A percentile compares a stretch with the other conserved stretches of the same genome.
These are phyloP conservation scores for Talaromyces verruculosus DNA, from an alignment of 2,329 filamentous ascomycete genomes.

Conservation along the genomic window DNA sequence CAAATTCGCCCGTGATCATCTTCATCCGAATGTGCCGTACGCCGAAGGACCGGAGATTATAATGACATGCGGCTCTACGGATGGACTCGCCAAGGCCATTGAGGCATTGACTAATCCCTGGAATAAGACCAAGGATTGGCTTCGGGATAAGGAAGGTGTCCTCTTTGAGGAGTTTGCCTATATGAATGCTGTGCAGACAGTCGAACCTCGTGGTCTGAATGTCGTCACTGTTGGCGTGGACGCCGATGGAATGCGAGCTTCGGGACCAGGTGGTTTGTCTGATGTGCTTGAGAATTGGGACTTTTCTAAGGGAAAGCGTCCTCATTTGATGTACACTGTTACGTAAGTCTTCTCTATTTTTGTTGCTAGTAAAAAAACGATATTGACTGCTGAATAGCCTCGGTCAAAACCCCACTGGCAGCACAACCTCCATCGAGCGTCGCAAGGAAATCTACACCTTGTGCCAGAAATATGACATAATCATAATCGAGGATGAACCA, in stretches of 20 bases:
- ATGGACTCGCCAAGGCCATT: slow-evolving; percentile 77
- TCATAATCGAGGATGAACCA: slow-evolving; percentile 92
- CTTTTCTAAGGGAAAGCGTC: slow-evolving; percentile 66
- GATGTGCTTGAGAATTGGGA: slow-evolving; percentile 86
- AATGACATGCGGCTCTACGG: slow-evolving; percentile 78
- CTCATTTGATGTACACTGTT: slow-evolving; percentile 85
- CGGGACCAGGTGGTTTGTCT: slow-evolving; percentile 70
- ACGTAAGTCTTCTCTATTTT: slow-evolving; percentile 61
- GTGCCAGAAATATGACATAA: slow-evolving; percentile 79
- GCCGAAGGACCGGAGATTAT: slow-evolving; percentile 72
- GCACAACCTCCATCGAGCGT: slow-evolving; percentile 69
- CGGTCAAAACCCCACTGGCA: slow-evolving; percentile 85
- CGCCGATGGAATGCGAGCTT: slow-evolving; percentile 72
- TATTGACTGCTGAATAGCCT: slow-evolving; percentile 41
- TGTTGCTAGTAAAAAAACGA: background rate
- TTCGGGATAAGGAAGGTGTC: slow-evolving; percentile 70
- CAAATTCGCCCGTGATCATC: slow-evolving; percentile 70
- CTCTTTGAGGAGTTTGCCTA: slow-evolving; percentile 80
- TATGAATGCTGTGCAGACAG: slow-evolving; percentile 70
- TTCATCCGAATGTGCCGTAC: slow-evolving; percentile 83
- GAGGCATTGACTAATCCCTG: slow-evolving; percentile 75
- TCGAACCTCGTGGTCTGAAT: slow-evolving; percentile 67
- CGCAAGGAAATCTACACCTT: slow-evolving; percentile 76
- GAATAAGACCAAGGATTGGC: slow-evolving; percentile 66
- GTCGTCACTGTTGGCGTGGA: slow-evolving; percentile 74